Conservation (phyloP, 306 rosid genomes). For the Urtica urens region DNA sequence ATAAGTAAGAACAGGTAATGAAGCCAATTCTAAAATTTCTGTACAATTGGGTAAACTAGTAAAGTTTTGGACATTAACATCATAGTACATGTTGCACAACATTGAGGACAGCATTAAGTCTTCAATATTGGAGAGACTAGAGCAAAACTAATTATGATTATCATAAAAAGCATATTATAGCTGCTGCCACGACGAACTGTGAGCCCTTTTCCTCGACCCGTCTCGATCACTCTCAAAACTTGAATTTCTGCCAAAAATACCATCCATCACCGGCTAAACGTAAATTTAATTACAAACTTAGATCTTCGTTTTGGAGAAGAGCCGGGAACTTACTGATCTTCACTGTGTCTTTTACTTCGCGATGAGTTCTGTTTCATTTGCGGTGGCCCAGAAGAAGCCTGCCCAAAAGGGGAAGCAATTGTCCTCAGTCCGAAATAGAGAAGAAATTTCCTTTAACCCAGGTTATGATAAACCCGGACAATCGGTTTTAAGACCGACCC, state of each 20-base stretch:
- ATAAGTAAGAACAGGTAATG: not conserved
- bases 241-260: conserved; percentile 13
- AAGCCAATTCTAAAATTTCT: conserved; percentile 20
- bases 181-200: conserved; percentile 19
- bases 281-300: no score
- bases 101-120: not conserved
- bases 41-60: conserved; percentile 19
- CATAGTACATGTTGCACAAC: no score
- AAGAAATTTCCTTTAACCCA: no score
- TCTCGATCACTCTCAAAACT: conserved; percentile 5
- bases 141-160: conserved; percentile 3
- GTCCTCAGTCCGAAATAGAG: no score
- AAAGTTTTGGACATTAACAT: conserved; percentile 2
- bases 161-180: not conserved
- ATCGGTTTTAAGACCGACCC: no score
- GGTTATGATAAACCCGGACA: no score
- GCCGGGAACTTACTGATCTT: conserved; percentile 18
- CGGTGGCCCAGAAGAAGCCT: conserved; percentile 23
- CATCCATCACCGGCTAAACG: not conserved
- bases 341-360: conserved; percentile 22
- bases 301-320: not conserved
- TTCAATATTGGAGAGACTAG: conserved; percentile 4
- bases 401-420: conserved; percentile 4
- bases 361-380: conserved; percentile 14
- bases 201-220: conserved; percentile 23